A percentile compares a stretch with the other conserved stretches of the same genome.
These are phyloP conservation scores for Globisporangium sylvaticum DNA, from an alignment of 352 stramenopile species.

Conservation along the genomic window DNA sequence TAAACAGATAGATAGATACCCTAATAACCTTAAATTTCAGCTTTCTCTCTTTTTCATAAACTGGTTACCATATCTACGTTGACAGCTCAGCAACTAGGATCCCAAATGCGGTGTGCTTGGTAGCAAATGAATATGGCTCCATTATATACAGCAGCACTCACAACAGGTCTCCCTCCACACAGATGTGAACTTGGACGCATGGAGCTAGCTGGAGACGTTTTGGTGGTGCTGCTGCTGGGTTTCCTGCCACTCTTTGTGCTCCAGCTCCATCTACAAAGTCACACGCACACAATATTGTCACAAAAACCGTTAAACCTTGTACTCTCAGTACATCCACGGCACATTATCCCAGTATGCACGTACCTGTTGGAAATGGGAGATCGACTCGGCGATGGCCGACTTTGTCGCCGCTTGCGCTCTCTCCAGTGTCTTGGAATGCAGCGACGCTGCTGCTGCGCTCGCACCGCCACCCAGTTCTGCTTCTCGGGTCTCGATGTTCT, in stretches of 20 bases:
- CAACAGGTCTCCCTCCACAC: neutral
- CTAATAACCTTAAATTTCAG: neutral
- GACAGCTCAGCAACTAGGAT: neutral
- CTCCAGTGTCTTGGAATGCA: constrained; percentile 22
- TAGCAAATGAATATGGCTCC: neutral
- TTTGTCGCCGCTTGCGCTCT: constrained; percentile 34
- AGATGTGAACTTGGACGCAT: neutral
- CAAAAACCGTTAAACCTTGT: constrained; percentile 17
- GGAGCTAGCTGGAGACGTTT: constrained; percentile 20
- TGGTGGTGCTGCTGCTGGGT: constrained; percentile 24
- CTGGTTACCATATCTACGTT: neutral
- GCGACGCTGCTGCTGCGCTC: constrained; percentile 7
- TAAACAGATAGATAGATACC: neutral
- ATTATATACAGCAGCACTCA: neutral
- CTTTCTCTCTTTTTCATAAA: neutral
- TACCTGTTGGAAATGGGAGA: constrained; percentile 57
- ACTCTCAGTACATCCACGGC: neutral
- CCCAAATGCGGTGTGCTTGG: neutral
- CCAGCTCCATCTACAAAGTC: constrained; percentile 42
- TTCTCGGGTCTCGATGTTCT: constrained; percentile 39
- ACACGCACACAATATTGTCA: constrained; percentile 13
- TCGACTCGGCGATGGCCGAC: constrained; percentile 40
- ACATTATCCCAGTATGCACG: neutral
- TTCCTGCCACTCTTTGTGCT: constrained; percentile 55
- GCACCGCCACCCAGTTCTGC: constrained; percentile 31